Evolutionary conservation across 306 rosid species (phyloP).

Genomic region (Cicer judaicum): DNA sequence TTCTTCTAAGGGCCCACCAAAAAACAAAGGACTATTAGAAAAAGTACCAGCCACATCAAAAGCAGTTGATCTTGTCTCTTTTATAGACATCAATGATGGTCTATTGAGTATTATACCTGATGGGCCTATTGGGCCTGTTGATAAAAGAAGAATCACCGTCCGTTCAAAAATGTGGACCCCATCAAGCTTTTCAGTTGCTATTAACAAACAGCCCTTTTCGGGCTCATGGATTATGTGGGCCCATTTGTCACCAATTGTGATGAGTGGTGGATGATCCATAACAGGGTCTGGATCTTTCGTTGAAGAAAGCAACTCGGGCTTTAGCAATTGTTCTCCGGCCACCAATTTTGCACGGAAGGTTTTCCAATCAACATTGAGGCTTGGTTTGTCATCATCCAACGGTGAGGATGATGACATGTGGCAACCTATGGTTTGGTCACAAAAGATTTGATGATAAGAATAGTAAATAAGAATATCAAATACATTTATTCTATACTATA

Average conservation of each 20-base stretch:
- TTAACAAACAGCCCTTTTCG: slow-evolving; percentile 84
- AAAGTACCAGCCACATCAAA: slow-evolving; percentile 68
- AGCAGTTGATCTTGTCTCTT: slow-evolving; percentile 76
- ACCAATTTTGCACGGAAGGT: slow-evolving; percentile 85
- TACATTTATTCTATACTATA: too few species aligned
- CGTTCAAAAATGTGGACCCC: slow-evolving; percentile 90
- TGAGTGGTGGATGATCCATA: slow-evolving; percentile 49
- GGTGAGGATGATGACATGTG: slow-evolving; percentile 52
- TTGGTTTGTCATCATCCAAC: slow-evolving; percentile 50
- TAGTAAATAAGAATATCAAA: too few species aligned
- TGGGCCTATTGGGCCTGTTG: slow-evolving; percentile 76
- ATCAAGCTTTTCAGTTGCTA: slow-evolving; percentile 79
- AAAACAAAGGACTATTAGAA: slow-evolving; percentile 71
- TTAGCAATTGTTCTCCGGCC: slow-evolving; percentile 55
- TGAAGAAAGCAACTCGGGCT: slow-evolving; percentile 44
- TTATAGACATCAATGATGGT: slow-evolving; percentile 86
- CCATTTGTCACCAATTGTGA: slow-evolving; percentile 79
- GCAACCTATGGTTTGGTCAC: slow-evolving; percentile 52
- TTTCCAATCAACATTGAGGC: slow-evolving; percentile 67
- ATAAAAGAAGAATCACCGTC: slow-evolving; percentile 71
- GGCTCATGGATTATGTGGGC: slow-evolving; percentile 84
- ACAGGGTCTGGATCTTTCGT: slow-evolving; percentile 55
- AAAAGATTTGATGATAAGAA: neutral
- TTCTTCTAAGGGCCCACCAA: slow-evolving; percentile 88
- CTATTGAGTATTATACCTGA: slow-evolving; percentile 78